phyloP scores from a whole-genome alignment of 1,284 basidiomycete genomes.

The Takashimella koratensis region DNA sequence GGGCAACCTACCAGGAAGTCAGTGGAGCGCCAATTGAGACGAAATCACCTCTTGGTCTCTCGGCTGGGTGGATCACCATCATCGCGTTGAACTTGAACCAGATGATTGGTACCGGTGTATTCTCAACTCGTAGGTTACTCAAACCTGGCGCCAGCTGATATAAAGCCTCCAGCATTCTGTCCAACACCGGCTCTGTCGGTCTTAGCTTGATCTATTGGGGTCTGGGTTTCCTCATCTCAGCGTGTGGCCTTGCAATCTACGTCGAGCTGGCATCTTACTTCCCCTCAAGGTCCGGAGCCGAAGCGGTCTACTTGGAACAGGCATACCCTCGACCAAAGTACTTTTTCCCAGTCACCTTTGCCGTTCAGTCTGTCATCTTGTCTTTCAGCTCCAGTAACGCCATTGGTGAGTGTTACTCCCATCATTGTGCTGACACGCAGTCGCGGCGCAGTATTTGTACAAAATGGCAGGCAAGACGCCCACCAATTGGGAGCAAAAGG shows the following conservation, averaged over 20 bases:
- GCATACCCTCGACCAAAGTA: constrained; percentile 25
- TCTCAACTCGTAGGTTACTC: constrained; percentile 19
- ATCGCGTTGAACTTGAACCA: constrained; percentile 23
- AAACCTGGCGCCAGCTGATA: neutral
- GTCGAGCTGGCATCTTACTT: constrained; percentile 28
- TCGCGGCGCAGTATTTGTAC: constrained; percentile 25
- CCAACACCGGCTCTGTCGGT: constrained; percentile 21
- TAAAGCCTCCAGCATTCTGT: constrained; percentile 15
- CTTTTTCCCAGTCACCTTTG: constrained; percentile 31
- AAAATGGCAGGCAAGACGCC: constrained; percentile 12
- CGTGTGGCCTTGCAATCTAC: constrained; percentile 30
- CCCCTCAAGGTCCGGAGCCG: constrained; percentile 26
- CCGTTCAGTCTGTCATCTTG: constrained; percentile 23
- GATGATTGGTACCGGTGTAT: constrained; percentile 30
- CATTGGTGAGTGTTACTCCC: constrained; percentile 16
- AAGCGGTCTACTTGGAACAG: constrained; percentile 36
- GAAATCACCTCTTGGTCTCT: constrained; percentile 19
- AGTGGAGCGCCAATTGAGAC: constrained; percentile 26
- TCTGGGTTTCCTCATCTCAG: constrained; percentile 25
- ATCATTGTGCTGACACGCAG: too few relatives aligned
- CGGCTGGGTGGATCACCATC: constrained; percentile 17
- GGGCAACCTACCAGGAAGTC: constrained; percentile 18
- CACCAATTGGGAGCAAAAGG: constrained; percentile 20
- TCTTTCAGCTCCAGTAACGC: constrained; percentile 24
- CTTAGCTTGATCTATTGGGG: constrained; percentile 30